Base-by-base conservation (phyloP, 805 yeast genomes). In the Kodamaea kaohsiungensis region DNA sequence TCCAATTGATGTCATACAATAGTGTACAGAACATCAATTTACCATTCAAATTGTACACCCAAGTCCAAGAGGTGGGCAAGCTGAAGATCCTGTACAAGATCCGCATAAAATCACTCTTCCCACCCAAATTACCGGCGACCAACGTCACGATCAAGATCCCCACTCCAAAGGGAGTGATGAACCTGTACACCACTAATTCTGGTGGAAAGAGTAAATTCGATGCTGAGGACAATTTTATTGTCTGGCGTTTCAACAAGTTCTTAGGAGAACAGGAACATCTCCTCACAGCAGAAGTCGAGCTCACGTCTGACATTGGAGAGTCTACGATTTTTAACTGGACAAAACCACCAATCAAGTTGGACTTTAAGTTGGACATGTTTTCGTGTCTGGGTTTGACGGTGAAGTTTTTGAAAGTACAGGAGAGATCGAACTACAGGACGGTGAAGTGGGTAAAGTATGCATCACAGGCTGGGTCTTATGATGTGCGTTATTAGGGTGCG, bases 381-480 rank as follows among this genome's bases (percentile, higher is more conserved):
- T 85, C 92, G 10, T 76, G 87, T 56, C 85, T 93, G 7, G 96
- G 97, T 0, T 73, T 90, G 46, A 80, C 82, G 15, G 93, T 92
- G 39, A 80, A 87, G 56, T 88, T 82, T 65, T 75, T 92, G 60
- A 84, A 83, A 64, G 86, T 93, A 4, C 73, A 56, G 79, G 92
- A 72, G 72, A 79, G 67, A 62, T 71, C 62, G 7, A 82, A 82
- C 52, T 89, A 90, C 70, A 74, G 80, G 25, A 85, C 96, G 0
- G 84, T 89, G 18, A 93, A 92, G 66, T 91, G 96, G 96, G 96
- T 92, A 35, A 83, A 89, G 61, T 93, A 93, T 66, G 66, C 81
- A 13, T 79, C 93, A 0, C 82, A 79, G 56, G 85, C 93, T 0
- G 97, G 96, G 0, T 81, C 88, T 6, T 91, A 89, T 61, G 97